These are phyloP conservation scores for Ramaria sp. DNA, from an alignment of 768 basidiomycete genomes.

Conservation along the genomic window DNA sequence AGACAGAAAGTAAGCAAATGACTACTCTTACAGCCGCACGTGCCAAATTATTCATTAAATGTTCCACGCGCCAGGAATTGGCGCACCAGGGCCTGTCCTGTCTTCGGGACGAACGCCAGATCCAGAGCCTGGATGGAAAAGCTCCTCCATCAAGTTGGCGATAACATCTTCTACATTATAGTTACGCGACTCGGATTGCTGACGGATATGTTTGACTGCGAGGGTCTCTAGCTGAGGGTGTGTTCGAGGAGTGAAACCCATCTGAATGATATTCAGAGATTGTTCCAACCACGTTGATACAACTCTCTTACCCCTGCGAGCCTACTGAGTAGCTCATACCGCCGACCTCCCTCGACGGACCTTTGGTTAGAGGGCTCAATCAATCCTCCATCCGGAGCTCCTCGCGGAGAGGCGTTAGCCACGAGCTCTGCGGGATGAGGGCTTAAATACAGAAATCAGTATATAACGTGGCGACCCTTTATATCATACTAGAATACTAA, in stretches of 20 bases:
- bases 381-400: neutral
- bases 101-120: neutral
- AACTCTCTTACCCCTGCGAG: neutral
- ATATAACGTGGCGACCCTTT: neutral
- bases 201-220: neutral
- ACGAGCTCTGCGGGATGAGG: neutral
- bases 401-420: neutral
- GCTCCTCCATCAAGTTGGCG: neutral
- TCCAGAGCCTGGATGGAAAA: neutral
- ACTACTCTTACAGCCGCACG: neutral
- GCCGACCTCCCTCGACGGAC: neutral
- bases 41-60: neutral
- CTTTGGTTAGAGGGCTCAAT: too few species aligned
- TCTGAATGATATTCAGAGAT: neutral
- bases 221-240: conserved; percentile 6
- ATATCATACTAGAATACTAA: neutral
- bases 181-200: neutral
- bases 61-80: conserved; percentile 1
- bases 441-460: neutral
- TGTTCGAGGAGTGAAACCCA: conserved; percentile 2
- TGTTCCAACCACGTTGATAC: neutral
- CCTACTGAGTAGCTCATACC: neutral
- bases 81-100: neutral
- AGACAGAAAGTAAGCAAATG: neutral
- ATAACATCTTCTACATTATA: neutral